Base-by-base conservation (phyloP, 768 basidiomycete genomes). In the Termitomyces sp. region DNA sequence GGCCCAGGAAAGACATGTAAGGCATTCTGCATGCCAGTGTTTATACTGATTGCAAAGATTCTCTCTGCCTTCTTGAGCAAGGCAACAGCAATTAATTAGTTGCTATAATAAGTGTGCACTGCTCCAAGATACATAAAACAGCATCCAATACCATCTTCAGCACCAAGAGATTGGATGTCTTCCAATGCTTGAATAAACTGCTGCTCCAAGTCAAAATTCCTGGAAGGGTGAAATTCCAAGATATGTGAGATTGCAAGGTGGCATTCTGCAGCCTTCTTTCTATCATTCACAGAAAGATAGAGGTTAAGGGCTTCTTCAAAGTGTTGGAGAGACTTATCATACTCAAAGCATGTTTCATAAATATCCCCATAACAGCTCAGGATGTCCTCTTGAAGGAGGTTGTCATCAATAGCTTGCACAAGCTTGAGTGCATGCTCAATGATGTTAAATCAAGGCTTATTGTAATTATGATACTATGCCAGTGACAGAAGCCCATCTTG, bases 401-500 rank as follows among this genome's bases (percentile, higher is more conserved):
- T 46, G 8, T 52, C 51, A 25, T 46, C 20, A 10, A 53, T 11
- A 17, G 10, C 5, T 3, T 9, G 40, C 32, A 29, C 10, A 20
- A 59, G 34, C 5, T 34, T 34, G 14, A 53, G 50, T n/a, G 59
- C 59, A 37, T 53, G 59, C 8, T 59, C 6, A 17, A 59, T 5
- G 20, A 59, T 12, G 15, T 59, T 56, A 17, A 45, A 34, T 32
- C 65, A 63, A 17, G 56, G 56, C 20, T 45, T 43, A 8, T 47
- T 17, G 12, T 56, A 12, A 2, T 14, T 2, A 11, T 56, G 43
- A 46, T 56, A 45, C 0, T 17, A 32, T 17, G 55, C 55, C 8
- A 56, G 15, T n/a, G 45, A 25, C 4, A 69, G 20, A 32, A 68
- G 59, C n/a, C 63, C 68, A 37, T 68, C 60, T 15, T 8, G 29